Evolutionary conservation across 2,329 filamentous ascomycete genomes (phyloP).

Genomic region (Pestalotiopsis sp.): DNA sequence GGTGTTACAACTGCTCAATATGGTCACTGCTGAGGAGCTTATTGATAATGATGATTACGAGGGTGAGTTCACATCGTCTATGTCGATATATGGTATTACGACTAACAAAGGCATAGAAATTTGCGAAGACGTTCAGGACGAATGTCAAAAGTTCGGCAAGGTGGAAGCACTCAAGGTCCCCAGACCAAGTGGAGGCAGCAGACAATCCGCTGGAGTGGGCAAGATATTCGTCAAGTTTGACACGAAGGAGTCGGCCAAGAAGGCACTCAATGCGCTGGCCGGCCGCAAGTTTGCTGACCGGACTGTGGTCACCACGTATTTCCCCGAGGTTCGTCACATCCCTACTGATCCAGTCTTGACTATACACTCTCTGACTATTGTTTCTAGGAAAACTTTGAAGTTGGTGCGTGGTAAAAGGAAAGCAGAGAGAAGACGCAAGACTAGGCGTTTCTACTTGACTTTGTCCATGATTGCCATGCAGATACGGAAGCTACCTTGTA

Average conservation of each 20-base stretch:
- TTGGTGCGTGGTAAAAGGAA: slow-evolving; percentile 73
- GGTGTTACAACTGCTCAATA: slow-evolving; percentile 92
- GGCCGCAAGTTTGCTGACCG: slow-evolving; percentile 95
- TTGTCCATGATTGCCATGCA: background rate
- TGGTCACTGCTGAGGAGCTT: slow-evolving; percentile 95
- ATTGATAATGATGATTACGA: slow-evolving; percentile 95
- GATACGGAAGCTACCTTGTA: background rate
- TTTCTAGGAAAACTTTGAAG: slow-evolving; percentile 86
- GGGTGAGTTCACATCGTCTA: slow-evolving; percentile 54
- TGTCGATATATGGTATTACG: slow-evolving; percentile 11
- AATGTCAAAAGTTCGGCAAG: slow-evolving; percentile 87
- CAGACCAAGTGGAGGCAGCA: slow-evolving; percentile 78
- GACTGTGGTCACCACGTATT: slow-evolving; percentile 95
- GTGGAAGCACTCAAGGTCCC: slow-evolving; percentile 92
- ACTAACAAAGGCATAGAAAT: slow-evolving; percentile 72
- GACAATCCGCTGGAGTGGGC: slow-evolving; percentile 86
- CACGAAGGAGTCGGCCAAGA: slow-evolving; percentile 73
- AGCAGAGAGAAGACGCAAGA: background rate
- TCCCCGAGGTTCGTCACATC: slow-evolving; percentile 71
- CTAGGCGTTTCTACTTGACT: background rate
- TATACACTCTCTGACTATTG: slow-evolving; percentile 24
- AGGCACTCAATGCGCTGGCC: slow-evolving; percentile 85
- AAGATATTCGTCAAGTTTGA: slow-evolving; percentile 99
- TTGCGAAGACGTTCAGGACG: slow-evolving; percentile 88
- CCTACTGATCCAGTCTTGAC: background rate